Evolutionary conservation across 2,329 filamentous ascomycete species (phyloP), one percentile per base, ranked within the genome.

Genomic region (Pezicula rhizophila): DNA sequence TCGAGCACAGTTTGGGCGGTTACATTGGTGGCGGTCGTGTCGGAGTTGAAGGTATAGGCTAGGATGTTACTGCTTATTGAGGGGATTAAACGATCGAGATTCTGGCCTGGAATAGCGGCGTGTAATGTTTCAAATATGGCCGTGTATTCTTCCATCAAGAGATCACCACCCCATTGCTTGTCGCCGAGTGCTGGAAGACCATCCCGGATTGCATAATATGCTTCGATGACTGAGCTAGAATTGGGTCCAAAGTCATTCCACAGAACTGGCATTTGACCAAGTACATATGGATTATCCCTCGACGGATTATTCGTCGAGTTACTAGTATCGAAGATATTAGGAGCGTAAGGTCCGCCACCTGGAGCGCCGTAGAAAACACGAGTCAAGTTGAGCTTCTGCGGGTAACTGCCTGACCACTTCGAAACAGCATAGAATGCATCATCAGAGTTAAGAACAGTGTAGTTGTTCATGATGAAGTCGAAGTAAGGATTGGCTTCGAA

Each of bases 181-280:
- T 78, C 72, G 0, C 67, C 75, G 12, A 79, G 62, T 0, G 74
- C 71, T 0, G 76, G 73, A 15, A 79, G 69, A 0, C 73, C 73
- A n/a, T 72, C 63, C 2, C 70, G 66, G 62, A 75, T 73, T 1
- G 74, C 67, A 51, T 77, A 77, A 52, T 76, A 79, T 0, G 73
- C 68, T 56, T 79, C 76, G 1, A 73, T 68, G 49, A 74, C 74
- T 0, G 73, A 72, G 0, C 71, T 70, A 3, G 75, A 70, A 51
- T 78, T 77, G 0, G 71, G 65, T 1, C 76, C 76, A 44, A 73
- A 77, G 52, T 80, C 76, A 49, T 78, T 79, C 77, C 77, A 79
- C 4, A 75, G 60, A 1, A 77, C 70, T 3, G 70, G 66, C 25
- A 79, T 69, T 20, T 74, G 68, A 0, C 77, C 77, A 3, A 73